Base-by-base conservation (phyloP, 495 filamentous ascomycete species). In the Aspergillus biplanus region DNA sequence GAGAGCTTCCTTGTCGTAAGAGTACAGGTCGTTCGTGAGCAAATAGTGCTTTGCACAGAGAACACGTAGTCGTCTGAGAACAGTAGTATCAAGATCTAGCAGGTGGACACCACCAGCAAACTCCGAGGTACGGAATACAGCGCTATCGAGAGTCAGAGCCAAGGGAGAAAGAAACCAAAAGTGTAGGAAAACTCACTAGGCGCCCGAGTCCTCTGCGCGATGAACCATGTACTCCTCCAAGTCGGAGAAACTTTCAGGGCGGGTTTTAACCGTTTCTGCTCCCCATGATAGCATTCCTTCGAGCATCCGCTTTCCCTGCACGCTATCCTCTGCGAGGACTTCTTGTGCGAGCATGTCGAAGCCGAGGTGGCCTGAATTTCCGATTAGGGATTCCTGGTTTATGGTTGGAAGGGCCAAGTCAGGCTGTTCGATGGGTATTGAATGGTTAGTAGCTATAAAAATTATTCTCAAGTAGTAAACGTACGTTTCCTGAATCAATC, bases 1-100 rank as follows among this genome's bases (percentile, higher is more conserved):
- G 15, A 46, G 13, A 0, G 21, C 46, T 44, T 69, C 67, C 32
- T 69, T 69, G 9, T 47, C 56, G 31, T 66, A 69, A 2, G 67
- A 69, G 27, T 69, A 69, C 1, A 66, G 60, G 46, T 69, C 67
- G 31, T 69, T 69, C 7, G 56, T 62, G 1, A 69, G 61, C 3
- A 63, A 37, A 13, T 57, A 58, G 18, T 69, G 67, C 13, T 49
- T 59, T 9, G 59, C 59, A 46, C 58, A 65, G 21, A 65, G 62
- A 56, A 42, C 31, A 33, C 46, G 6, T 12, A 68, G 33, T 4
- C 6, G 31, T 2, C 27, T n/a, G 11, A 63, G 18, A 7, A 6
- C 6, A 11, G 46, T 12, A 15, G 13, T 5, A 0, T 65, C 54
- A 33, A 49, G 9, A 8, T 52, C n/a, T 12, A 61, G 32, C 7